Evolutionary conservation across 139 green algal species (phyloP).

Genomic region (Bryopsis sp.): DNA sequence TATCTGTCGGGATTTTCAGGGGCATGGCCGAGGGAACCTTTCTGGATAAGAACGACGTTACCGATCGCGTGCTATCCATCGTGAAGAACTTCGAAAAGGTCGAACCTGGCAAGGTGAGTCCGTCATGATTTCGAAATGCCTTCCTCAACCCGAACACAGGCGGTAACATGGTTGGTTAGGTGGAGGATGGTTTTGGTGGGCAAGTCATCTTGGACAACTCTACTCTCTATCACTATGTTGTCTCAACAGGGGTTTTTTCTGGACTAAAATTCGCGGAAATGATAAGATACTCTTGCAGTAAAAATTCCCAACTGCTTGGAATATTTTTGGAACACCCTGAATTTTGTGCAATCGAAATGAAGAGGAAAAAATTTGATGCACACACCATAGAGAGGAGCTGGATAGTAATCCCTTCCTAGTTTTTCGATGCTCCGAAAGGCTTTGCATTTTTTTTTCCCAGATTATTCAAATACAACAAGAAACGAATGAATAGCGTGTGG

Average conservation of each 20-base stretch:
- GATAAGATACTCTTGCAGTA: background rate
- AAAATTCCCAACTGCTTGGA: no score
- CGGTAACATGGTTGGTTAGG: background rate
- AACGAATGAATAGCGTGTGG: no score
- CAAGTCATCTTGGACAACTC: background rate
- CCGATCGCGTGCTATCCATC: slow-evolving; percentile 80
- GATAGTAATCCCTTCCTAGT: background rate
- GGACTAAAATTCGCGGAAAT: background rate
- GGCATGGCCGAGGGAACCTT: slow-evolving; percentile 49
- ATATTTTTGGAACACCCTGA: no score
- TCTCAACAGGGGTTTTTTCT: background rate
- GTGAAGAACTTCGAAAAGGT: slow-evolving; percentile 99
- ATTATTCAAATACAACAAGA: no score
- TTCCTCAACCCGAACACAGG: background rate
- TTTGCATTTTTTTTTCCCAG: no score
- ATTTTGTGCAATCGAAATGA: no score
- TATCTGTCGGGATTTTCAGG: no score
- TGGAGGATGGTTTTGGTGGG: background rate
- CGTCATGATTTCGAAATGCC: background rate
- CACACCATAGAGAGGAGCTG: background rate
- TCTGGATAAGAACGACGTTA: slow-evolving; percentile 87
- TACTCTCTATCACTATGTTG: background rate
- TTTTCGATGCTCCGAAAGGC: no score
- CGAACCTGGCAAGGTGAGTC: slow-evolving; percentile 78
- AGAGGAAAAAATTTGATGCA: no score